Conservation (phyloP, 2,329 filamentous ascomycete species). For the Dothistroma pini region DNA sequence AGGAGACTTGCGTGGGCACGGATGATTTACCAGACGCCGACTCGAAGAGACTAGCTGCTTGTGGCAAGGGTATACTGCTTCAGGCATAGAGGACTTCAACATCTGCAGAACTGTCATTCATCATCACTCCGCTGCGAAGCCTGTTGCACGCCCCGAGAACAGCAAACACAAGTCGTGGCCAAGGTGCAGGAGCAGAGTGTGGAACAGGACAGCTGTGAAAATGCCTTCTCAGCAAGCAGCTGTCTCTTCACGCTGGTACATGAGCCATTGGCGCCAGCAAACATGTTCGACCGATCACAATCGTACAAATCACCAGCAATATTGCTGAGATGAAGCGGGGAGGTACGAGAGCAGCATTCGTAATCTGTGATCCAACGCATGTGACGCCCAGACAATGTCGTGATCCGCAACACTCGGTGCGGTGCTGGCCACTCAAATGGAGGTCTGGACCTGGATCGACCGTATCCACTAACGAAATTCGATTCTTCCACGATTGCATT, state of each 20-base stretch:
- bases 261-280: too few relatives aligned
- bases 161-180: neutral
- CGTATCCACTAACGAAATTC: neutral
- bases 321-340: neutral
- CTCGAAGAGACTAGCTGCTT: neutral
- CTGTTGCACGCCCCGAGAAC: neutral
- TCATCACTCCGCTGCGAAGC: neutral
- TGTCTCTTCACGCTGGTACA: too few relatives aligned
- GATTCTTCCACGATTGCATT: neutral
- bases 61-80: neutral
- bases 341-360: neutral
- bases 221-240: too few relatives aligned
- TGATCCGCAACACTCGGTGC: neutral
- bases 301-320: neutral
- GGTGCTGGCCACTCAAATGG: neutral
- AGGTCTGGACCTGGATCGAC: neutral
- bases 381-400: neutral
- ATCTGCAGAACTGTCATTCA: neutral
- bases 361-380: neutral
- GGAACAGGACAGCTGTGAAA: too few relatives aligned
- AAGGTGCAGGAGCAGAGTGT: too few relatives aligned
- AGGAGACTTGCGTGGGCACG: neutral
- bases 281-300: neutral
- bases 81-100: neutral
- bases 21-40: neutral